Conservation (phyloP, 2,329 filamentous ascomycete genomes). For the Talaromyces sp. region DNA sequence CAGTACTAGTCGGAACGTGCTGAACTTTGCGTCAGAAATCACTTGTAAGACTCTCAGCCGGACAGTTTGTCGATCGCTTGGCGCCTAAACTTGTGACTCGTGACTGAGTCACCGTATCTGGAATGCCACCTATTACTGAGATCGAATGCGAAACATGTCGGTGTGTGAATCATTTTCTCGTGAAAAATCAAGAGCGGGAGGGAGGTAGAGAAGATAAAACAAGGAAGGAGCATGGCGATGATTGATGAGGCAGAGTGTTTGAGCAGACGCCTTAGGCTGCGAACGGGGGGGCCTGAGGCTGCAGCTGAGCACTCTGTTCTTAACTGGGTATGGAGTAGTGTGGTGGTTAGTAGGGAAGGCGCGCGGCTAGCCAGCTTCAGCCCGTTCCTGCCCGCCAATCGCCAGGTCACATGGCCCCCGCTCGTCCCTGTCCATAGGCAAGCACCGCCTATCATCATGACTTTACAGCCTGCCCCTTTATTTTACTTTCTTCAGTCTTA, state of each 20-base stretch:
- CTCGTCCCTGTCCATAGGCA: neutral
- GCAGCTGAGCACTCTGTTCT: neutral
- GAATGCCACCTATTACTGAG: neutral
- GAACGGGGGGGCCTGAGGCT: neutral
- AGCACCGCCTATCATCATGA: neutral
- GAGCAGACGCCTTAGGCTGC: neutral
- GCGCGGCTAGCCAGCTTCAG: constrained; percentile 4
- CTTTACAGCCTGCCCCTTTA: neutral
- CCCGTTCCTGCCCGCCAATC: constrained; percentile 11
- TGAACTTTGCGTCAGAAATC: neutral
- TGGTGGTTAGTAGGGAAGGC: neutral
- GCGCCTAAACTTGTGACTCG: constrained; percentile 12
- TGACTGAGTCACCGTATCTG: constrained; percentile 13
- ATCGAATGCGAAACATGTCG: neutral
- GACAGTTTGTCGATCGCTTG: constrained; percentile 16
- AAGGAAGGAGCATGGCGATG: neutral
- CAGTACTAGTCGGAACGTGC: neutral
- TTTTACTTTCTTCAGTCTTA: neutral
- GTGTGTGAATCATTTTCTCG: neutral
- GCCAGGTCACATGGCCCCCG: constrained; percentile 12
- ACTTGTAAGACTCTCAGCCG: constrained; percentile 2
- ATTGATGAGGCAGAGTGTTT: neutral
- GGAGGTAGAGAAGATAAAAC: neutral
- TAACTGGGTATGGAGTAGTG: too few relatives aligned
- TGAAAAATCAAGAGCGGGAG: neutral